Evolutionary conservation across 2,329 filamentous ascomycete genomes (phyloP).

Genomic region (Madurella mycetomatis): DNA sequence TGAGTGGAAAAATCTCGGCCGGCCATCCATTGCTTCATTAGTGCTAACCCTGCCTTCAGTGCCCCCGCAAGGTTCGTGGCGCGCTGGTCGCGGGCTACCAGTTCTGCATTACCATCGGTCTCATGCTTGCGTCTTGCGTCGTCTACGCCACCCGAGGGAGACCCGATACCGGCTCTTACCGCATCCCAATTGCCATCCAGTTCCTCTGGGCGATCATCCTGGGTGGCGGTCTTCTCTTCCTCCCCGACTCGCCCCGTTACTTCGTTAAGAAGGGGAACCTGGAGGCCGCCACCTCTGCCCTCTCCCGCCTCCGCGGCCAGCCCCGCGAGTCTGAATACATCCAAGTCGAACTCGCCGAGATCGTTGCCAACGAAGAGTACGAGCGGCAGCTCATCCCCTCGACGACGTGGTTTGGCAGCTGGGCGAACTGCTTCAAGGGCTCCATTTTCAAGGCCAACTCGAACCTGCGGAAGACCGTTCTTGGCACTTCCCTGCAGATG

Average conservation of each 20-base stretch:
- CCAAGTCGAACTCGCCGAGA: constrained; percentile 74
- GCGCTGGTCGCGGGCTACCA: constrained; percentile 32
- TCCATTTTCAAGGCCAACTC: constrained; percentile 59
- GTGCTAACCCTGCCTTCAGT: constrained; percentile 12
- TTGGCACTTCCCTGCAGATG: constrained; percentile 72
- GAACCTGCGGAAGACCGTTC: constrained; percentile 65
- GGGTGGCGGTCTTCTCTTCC: constrained; percentile 63
- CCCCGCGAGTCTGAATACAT: constrained; percentile 68
- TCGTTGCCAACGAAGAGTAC: constrained; percentile 85
- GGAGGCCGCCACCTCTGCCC: constrained; percentile 56
- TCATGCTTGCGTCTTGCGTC: constrained; percentile 70
- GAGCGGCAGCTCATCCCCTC: constrained; percentile 66
- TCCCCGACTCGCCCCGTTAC: constrained; percentile 83
- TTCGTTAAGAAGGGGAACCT: constrained; percentile 74
- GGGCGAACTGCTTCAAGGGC: constrained; percentile 65
- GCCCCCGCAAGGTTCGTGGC: constrained; percentile 60
- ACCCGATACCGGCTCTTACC: constrained; percentile 63
- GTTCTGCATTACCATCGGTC: constrained; percentile 45
- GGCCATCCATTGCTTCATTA: not conserved
- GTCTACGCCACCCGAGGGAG: constrained; percentile 66
- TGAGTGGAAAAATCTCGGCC: constrained; percentile 30
- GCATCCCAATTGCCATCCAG: constrained; percentile 76
- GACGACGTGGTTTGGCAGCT: constrained; percentile 61
- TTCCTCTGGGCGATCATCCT: constrained; percentile 78
- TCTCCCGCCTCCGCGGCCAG: constrained; percentile 71